A percentile compares a stretch with the other conserved stretches of the same genome.
Evolutionary conservation across 1,284 basidiomycete species (phyloP).

Genomic region (Volvariella volvacea): DNA sequence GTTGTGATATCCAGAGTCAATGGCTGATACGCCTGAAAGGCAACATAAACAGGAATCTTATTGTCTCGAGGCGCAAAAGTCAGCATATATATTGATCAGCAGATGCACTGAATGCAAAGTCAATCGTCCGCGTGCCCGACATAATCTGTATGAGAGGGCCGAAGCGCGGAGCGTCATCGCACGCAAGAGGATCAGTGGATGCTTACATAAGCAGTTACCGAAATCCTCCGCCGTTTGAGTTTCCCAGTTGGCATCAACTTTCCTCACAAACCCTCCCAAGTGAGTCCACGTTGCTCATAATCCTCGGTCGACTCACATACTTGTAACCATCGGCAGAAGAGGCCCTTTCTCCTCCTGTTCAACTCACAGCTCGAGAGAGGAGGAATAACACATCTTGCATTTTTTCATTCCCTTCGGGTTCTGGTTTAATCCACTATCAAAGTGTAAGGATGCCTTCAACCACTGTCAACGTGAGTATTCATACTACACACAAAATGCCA

Average conservation of each 20-base stretch:
- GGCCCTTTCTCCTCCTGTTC: slow-evolving; percentile 10
- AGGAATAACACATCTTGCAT: slow-evolving; percentile 12
- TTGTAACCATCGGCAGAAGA: neutral
- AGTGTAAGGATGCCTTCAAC: slow-evolving; percentile 46
- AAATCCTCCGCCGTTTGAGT: slow-evolving; percentile 29
- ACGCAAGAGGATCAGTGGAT: neutral
- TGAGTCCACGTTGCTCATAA: neutral
- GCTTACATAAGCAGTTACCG: slow-evolving; percentile 32
- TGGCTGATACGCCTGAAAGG: too few relatives aligned
- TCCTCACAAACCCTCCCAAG: slow-evolving; percentile 15
- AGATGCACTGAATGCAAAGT: too few relatives aligned
- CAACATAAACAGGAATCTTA: too few relatives aligned
- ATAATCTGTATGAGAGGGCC: too few relatives aligned
- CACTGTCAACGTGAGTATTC: slow-evolving; percentile 53
- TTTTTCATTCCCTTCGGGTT: slow-evolving; percentile 15
- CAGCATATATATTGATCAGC: too few relatives aligned
- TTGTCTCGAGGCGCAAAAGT: too few relatives aligned
- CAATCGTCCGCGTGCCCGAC: too few relatives aligned
- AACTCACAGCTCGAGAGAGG: slow-evolving; percentile 1
- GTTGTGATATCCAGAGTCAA: too few relatives aligned
- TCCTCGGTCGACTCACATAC: neutral
- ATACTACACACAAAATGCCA: neutral
- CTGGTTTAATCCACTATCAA: neutral
- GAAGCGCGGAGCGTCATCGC: too few relatives aligned
- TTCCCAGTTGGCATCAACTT: slow-evolving; percentile 10